These are phyloP conservation scores for Biancaea sappan DNA, from an alignment of 306 rosid species.

Conservation along the genomic window DNA sequence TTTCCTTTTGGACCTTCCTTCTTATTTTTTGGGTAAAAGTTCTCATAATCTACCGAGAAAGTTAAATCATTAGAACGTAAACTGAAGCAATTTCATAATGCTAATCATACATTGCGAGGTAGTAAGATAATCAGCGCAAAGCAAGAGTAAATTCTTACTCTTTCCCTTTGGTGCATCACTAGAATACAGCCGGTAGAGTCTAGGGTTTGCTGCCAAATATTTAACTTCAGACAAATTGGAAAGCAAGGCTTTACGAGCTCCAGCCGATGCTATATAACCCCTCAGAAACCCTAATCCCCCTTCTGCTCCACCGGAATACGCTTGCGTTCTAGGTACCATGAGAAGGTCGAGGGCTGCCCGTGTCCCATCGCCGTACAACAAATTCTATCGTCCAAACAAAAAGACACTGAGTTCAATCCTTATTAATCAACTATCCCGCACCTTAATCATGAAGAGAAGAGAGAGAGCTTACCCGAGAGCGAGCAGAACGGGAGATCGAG, in stretches of 20 bases:
- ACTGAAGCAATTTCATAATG: not conserved
- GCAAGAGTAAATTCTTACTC: constrained; percentile 53
- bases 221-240: constrained; percentile 54
- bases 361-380: constrained; percentile 52
- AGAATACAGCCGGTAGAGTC: constrained; percentile 61
- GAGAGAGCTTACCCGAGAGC: not conserved
- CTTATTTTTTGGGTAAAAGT: constrained; percentile 86
- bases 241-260: constrained; percentile 39
- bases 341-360: constrained; percentile 35
- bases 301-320: constrained; percentile 46
- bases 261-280: constrained; percentile 53
- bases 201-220: constrained; percentile 61
- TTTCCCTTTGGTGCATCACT: constrained; percentile 86
- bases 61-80: constrained; percentile 22
- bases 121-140: not conserved
- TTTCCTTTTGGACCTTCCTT: constrained; percentile 79
- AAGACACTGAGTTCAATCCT: not conserved
- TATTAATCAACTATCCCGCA: not conserved
- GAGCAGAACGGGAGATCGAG: not conserved
- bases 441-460: not conserved
- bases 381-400: constrained; percentile 48
- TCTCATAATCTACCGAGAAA: constrained; percentile 71
- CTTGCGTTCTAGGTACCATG: constrained; percentile 42
- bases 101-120: not conserved
- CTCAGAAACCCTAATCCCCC: constrained; percentile 64